phyloP scores from a whole-genome alignment of 192 early-diverging fungal genomes.

The Phycomyces blakesleeanus region DNA sequence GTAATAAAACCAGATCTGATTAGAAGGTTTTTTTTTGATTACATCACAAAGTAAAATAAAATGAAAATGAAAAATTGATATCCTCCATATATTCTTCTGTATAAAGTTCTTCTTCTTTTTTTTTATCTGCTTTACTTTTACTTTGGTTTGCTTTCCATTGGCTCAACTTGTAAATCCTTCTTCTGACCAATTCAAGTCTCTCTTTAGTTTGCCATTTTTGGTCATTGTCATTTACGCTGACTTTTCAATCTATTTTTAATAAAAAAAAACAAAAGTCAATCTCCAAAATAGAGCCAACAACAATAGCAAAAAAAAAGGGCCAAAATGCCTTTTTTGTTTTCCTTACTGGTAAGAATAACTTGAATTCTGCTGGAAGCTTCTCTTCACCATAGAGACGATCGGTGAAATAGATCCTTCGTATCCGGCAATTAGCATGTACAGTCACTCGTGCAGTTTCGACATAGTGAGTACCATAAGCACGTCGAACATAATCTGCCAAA shows the following conservation, averaged over 20 bases:
- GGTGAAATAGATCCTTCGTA: constrained; percentile 88
- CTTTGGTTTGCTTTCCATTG: too few relatives aligned
- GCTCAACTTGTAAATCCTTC: too few relatives aligned
- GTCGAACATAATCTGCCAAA: constrained; percentile 77
- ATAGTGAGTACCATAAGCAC: constrained; percentile 87
- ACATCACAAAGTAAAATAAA: too few relatives aligned
- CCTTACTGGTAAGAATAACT: constrained; percentile 78
- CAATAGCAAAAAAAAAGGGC: too few relatives aligned
- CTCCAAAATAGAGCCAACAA: too few relatives aligned
- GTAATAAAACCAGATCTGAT: too few relatives aligned
- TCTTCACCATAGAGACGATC: constrained; percentile 89
- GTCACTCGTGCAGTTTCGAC: constrained; percentile 84
- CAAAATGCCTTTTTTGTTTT: background rate
- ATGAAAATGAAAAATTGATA: too few relatives aligned
- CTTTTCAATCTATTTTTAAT: background rate
- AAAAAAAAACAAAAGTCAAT: background rate
- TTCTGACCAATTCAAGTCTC: background rate
- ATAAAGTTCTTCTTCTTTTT: too few relatives aligned
- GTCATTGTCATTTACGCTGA: background rate
- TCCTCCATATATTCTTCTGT: too few relatives aligned
- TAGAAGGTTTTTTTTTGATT: too few relatives aligned
- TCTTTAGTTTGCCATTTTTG: background rate
- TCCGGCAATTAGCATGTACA: constrained; percentile 87
- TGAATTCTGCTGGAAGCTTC: constrained; percentile 89
- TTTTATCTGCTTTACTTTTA: too few relatives aligned